Percentiles rank a stretch among this genome's conserved stretches.
Conservation (phyloP, 352 stramenopile species). For the Phytopythium vexans region DNA sequence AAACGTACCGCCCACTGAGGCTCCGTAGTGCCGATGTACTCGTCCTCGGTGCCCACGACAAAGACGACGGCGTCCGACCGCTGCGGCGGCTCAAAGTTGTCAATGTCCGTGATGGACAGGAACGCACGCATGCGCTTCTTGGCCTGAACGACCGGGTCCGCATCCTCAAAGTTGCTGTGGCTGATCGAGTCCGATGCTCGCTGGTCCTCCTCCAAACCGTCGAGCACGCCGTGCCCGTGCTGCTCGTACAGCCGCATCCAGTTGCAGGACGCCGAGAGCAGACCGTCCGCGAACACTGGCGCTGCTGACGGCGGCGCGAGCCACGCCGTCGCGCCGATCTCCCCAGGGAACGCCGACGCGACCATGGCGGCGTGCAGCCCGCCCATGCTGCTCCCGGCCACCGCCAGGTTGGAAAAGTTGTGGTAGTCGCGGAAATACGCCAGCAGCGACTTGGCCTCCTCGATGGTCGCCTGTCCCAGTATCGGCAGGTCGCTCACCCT, state of each 20-base stretch:
- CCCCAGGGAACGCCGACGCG: conserved; percentile 61
- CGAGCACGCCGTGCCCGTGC: conserved; percentile 60
- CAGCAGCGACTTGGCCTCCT: conserved; percentile 79
- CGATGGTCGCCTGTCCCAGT: conserved; percentile 75
- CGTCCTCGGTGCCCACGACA: conserved; percentile 70
- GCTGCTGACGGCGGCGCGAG: conserved; percentile 66
- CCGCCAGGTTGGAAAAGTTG: conserved; percentile 55
- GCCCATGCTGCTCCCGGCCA: conserved; percentile 76
- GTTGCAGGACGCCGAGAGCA: conserved; percentile 78
- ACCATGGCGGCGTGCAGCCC: conserved; percentile 77
- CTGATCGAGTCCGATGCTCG: conserved; percentile 1
- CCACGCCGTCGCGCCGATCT: conserved; percentile 67
- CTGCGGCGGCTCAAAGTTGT: conserved; percentile 68
- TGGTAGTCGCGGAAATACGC: conserved; percentile 49
- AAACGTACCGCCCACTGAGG: conserved; percentile 51
- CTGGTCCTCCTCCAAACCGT: conserved; percentile 40
- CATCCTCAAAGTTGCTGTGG: conserved; percentile 19
- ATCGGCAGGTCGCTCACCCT: conserved; percentile 75
- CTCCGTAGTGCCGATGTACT: conserved; percentile 67
- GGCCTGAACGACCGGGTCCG: conserved; percentile 57
- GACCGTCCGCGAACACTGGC: conserved; percentile 67
- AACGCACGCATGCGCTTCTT: conserved; percentile 81
- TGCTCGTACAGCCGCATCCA: conserved; percentile 69
- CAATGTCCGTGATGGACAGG: conserved; percentile 79
- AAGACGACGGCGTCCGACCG: conserved; percentile 72